Conservation (phyloP, 495 filamentous ascomycete genomes). For the Endocarpon pusillum region DNA sequence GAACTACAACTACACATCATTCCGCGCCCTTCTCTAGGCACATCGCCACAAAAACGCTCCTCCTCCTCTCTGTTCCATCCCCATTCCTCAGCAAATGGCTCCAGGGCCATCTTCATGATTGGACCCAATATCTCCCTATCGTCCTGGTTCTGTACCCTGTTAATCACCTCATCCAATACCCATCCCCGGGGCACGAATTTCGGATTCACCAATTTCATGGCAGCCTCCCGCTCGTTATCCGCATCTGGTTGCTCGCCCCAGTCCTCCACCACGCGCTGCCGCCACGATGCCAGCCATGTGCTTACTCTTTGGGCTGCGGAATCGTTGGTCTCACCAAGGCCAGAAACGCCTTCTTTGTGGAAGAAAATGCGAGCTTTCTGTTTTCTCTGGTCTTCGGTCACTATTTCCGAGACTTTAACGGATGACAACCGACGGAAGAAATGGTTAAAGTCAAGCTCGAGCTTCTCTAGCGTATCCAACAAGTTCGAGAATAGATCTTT, state of each 20-base stretch:
- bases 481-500: constrained; percentile 56
- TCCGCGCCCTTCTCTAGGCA: constrained; percentile 55
- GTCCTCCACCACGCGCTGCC: constrained; percentile 47
- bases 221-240: constrained; percentile 43
- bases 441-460: constrained; percentile 79
- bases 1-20: constrained; percentile 83
- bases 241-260: constrained; percentile 35
- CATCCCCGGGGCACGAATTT: constrained; percentile 79
- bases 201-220: constrained; percentile 78
- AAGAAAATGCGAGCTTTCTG: constrained; percentile 51
- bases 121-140: constrained; percentile 60
- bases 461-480: constrained; percentile 62
- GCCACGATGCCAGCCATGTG: constrained; percentile 63
- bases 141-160: constrained; percentile 65
- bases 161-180: constrained; percentile 87
- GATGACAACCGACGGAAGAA: constrained; percentile 65
- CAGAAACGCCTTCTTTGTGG: constrained; percentile 43
- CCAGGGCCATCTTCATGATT: constrained; percentile 61
- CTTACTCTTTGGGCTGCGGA: constrained; percentile 41
- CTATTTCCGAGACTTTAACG: constrained; percentile 37
- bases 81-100: constrained; percentile 78
- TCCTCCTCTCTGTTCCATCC: constrained; percentile 51
- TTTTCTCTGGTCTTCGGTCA: constrained; percentile 39
- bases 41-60: constrained; percentile 71
- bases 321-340: constrained; percentile 35